These are phyloP conservation scores for Aspergillus alliaceus DNA, from an alignment of 2,329 filamentous ascomycete species.

Conservation along the genomic window DNA sequence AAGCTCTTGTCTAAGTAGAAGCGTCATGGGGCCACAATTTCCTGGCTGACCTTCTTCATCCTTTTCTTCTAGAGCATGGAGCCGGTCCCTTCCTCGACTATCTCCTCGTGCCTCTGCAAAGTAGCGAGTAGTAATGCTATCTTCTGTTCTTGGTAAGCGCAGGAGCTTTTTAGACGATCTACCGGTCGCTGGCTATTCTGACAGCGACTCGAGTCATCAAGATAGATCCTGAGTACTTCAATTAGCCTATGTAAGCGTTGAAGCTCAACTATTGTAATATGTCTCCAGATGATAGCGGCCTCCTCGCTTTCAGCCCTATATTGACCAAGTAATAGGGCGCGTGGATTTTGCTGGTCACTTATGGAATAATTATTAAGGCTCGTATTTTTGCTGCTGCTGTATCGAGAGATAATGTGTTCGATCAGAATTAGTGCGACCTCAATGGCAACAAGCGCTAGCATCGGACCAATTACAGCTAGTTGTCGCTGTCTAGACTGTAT, in stretches of 20 bases:
- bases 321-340: neutral
- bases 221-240: neutral
- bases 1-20: neutral
- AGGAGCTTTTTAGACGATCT: neutral
- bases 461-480: neutral
- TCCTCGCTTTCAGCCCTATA: neutral
- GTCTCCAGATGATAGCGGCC: neutral
- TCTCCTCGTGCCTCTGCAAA: neutral
- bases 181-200: neutral
- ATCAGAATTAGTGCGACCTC: neutral
- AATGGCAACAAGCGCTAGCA: neutral
- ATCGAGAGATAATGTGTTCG: neutral
- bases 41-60: neutral
- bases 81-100: neutral
- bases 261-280: neutral
- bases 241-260: neutral
- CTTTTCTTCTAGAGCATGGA: neutral
- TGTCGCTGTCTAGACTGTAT: neutral
- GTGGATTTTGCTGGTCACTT: neutral
- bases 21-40: neutral
- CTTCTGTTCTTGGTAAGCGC: neutral
- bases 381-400: neutral
- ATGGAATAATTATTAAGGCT: neutral
- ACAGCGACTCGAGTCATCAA: neutral
- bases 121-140: neutral